Conservation (phyloP, 75 land plant species). For the Pinus taeda region DNA sequence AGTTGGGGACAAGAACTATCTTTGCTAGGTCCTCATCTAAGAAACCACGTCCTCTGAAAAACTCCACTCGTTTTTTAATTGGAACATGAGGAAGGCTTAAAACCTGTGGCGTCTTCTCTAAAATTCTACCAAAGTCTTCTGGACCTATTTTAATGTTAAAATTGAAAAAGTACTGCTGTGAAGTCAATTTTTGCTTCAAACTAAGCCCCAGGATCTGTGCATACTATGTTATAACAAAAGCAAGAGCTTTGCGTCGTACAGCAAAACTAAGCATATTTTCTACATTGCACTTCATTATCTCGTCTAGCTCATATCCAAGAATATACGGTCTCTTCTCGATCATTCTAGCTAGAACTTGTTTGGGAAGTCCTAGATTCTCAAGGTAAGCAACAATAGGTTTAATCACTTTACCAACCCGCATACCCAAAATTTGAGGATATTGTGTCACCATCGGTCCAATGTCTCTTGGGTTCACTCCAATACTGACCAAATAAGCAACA, state of each 20-base stretch:
- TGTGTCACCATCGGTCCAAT: conserved; percentile 84
- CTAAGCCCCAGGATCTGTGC: no score
- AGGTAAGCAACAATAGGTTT: conserved; percentile 67
- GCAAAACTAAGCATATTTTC: no score
- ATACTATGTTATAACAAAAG: no score
- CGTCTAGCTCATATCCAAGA: conserved; percentile 51
- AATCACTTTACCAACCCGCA: conserved; percentile 72
- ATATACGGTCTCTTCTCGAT: conserved; percentile 64
- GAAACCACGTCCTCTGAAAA: conserved; percentile 46
- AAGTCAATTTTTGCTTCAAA: no score
- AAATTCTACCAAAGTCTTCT: no score
- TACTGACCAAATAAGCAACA: conserved; percentile 72
- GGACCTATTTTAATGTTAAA: no score
- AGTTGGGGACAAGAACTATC: conserved; percentile 74
- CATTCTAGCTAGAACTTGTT: conserved; percentile 56
- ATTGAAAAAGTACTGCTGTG: no score
- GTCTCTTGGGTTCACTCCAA: conserved; percentile 70
- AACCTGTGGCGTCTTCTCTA: conserved; percentile 57
- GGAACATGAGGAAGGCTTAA: conserved; percentile 50
- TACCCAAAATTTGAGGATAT: conserved; percentile 75
- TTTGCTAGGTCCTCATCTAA: conserved; percentile 53
- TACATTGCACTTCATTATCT: no score
- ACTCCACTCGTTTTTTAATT: conserved; percentile 52
- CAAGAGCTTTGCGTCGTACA: no score
- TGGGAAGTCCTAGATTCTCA: conserved; percentile 60